Percentiles rank a stretch among this genome's conserved stretches.
Conservation (phyloP, 129 eudicot genomes). For the Lactuca sativa region DNA sequence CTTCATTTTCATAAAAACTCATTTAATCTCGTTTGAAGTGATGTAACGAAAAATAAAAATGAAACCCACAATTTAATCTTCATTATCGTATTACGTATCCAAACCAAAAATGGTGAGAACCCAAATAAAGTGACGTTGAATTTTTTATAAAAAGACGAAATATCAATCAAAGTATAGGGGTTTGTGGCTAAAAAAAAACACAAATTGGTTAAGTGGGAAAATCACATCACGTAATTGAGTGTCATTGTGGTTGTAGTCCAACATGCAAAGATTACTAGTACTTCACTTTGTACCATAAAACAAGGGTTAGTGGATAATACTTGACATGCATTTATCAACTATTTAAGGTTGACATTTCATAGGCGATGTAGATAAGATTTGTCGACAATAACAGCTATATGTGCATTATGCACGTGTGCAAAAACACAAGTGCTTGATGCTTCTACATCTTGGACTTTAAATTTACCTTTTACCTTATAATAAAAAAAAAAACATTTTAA, state of each 20-base stretch:
- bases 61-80: no score
- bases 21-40: no score
- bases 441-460: no score
- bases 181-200: not conserved
- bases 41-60: no score
- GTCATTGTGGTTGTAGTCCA: conserved; percentile 21
- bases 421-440: not conserved
- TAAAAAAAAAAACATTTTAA: not conserved
- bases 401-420: conserved; percentile 1
- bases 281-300: conserved; percentile 41
- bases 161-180: not conserved
- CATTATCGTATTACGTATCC: not conserved
- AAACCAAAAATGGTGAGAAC: not conserved
- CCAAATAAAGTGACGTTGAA: not conserved
- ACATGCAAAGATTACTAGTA: conserved; percentile 18
- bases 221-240: conserved; percentile 14
- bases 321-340: conserved; percentile 24
- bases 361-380: conserved; percentile 19
- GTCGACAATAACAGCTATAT: conserved; percentile 3
- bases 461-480: not conserved
- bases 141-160: not conserved
- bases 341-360: conserved; percentile 35
- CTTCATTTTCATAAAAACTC: no score
- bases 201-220: conserved; percentile 27
- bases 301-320: conserved; percentile 28